Evolutionary conservation across 306 rosid species (phyloP), one percentile per base, ranked within the genome.

Genomic region (Glycine soja): DNA sequence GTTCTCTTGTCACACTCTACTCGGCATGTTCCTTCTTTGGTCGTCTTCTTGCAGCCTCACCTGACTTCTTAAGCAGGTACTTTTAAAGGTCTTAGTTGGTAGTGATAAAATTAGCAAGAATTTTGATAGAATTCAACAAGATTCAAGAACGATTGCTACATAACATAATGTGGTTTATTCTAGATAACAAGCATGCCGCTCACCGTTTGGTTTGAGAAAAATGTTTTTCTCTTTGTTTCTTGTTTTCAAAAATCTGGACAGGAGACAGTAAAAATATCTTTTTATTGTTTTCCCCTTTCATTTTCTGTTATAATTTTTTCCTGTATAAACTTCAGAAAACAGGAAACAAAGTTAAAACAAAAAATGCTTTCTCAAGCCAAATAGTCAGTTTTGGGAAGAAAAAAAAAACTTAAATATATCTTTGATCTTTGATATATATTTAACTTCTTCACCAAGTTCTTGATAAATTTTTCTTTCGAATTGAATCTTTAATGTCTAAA

Each of bases 1-100:
- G 50, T 69, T 89, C 97, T 59, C 91, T 92, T 11, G 97, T 92
- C 61, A 91, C 93, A 8, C 84, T 94, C 24, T 92, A 92, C 78
- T 94, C 98, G n/a, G 82, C 94, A 0, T 90, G 89, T 85, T 91
- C 97, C 73, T 94, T 94, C 93, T 92, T 94, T 24, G 97, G 98
- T 48, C 92, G 98, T 52, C 81, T 92, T 75, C 93, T 94, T 52
- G 85, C 97, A 2, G 98, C 97, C 12, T 75, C 89, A 70, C 97
- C 97, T 5, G 98, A 92, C 78, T 92, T 89, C 86, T 77, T 94
- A 32, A 87, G 75, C 5, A 62, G 87, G 97, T 94, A 91, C 47
- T 89, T 45, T 47, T 36, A 62, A 13, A 40, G 13, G n/a, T 53
- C 59, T 77, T 56, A 38, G 73, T 18, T 6, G 72, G 16, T 62